Base-by-base conservation (phyloP, 2,329 filamentous ascomycete genomes). In the Daldinia sp. region DNA sequence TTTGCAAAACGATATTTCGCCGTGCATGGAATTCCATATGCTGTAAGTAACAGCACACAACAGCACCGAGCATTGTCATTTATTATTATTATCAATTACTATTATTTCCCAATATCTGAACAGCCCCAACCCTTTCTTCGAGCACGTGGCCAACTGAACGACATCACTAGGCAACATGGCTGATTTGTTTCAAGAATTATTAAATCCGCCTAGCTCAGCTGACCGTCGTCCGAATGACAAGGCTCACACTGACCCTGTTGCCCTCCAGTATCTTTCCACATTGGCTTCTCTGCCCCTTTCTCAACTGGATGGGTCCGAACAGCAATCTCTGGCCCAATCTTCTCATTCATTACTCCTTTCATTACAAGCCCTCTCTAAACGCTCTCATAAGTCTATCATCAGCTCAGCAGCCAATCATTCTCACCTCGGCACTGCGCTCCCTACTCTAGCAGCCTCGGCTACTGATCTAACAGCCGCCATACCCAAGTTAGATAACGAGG, bases 341-440 rank as follows among this genome's bases (percentile, higher is more conserved):
- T 91, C 92, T 3, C 93, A 98, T 69, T 92, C 93, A 0, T 87
- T 92, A 44, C 87, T 95, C 13, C 88, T 97, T 44, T 93, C 93
- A 0, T 86, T 98, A 1, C 96, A 99, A 78, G 88, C 89, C 0
- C 88, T 98, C 56, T 95, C 94, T 6, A 97, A 97, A 74, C 92
- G 93, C 73, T 97, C 94, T 0, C 91, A 98, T 80, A 93, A 91
- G 77, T 86, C 90, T 18, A 90, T 98, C 71, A 94, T 98, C 74
- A 86, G 90, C 60, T 96, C 95, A 3, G 90, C 93, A 23, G 87
- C 89, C 73, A 90, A 92, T 74, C 90, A 98, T 75, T 87, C 88
- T n/a, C 89, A 89, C 9, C 86, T 98, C 6, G 85, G 85, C 56
- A 84, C 86, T n/a, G 88, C 90, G 0, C 84, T 99, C n/a, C 92